Base-by-base conservation (phyloP, 495 filamentous ascomycete species). In the Aspergillus hancockii region DNA sequence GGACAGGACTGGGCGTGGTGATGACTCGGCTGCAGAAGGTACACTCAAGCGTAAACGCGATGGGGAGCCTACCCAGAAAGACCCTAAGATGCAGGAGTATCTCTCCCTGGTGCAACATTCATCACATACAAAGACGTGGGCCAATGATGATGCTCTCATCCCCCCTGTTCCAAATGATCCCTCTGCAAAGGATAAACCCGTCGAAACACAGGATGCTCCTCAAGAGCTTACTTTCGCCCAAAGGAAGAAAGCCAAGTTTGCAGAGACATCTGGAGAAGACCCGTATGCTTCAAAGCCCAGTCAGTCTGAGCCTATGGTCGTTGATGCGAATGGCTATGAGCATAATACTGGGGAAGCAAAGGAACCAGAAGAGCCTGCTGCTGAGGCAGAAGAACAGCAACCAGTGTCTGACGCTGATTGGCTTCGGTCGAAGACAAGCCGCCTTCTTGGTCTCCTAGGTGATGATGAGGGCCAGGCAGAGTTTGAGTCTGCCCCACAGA, bases 401-500 rank as follows among this genome's bases (percentile, higher is more conserved):
- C 32, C 62, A 19, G 64, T 71, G 34, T 73, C 74, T 12, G 95
- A 98, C 69, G 82, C 84, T 47, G 94, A 99, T 69, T 99, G 94
- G 94, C 79, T 97, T 51, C 87, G 94, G 41, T 95, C 90, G 41
- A 88, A 90, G 62, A 97, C 92, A n/a, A 97, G 87, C 70, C 85
- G 95, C 62, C 74, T 97, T 49, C 80, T 98, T 36, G 95, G 92
- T 67, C 76, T 98, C 21, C 78, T 90, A 21, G 91, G 93, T 66
- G 86, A 90, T 31, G 86, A 90, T 31, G 83, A 86, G 52, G 77
- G 82, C 52, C 70, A 75, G 40, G 69, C 69, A 30, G 75, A 76
- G 9, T 72, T 66, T 36, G 46, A 49, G 2, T 22, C 40, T 55
- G 21, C 36, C 0, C 16, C 28, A 18, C 54, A 41, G 18, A 47